A percentile compares a stretch with the other conserved stretches of the same genome.
Conservation (phyloP, 129 eudicot genomes). For the Solidago caesia region DNA sequence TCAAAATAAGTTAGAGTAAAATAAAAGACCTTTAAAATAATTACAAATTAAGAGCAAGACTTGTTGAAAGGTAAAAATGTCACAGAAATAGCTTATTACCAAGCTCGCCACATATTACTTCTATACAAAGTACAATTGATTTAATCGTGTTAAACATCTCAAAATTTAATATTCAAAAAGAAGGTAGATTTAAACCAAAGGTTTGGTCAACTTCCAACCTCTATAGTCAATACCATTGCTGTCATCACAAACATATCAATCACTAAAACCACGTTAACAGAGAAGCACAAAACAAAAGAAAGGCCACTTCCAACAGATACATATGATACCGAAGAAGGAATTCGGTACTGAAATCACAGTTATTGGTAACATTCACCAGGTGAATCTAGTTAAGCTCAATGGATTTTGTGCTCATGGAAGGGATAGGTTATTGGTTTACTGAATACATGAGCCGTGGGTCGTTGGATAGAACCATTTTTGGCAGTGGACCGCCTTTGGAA, state of each 20-base stretch:
- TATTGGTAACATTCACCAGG: constrained; percentile 82
- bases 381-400: constrained; percentile 71
- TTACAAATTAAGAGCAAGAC: neutral
- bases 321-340: constrained; percentile 47
- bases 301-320: neutral
- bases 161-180: too few species aligned
- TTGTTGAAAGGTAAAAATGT: neutral
- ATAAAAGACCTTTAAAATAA: neutral
- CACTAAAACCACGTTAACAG: neutral
- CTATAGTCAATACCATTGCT: too few species aligned
- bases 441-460: constrained; percentile 92
- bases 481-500: constrained; percentile 68
- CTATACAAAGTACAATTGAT: too few species aligned
- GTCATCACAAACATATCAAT: too few species aligned
- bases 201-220: too few species aligned
- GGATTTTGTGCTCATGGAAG: constrained; percentile 76
- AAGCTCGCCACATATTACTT: too few species aligned
- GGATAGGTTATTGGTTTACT: constrained; percentile 65
- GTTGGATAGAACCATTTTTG: constrained; percentile 70
- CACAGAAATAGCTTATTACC: too few species aligned
- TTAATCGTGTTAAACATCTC: too few species aligned
- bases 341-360: constrained; percentile 79
- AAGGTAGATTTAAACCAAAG: too few species aligned
- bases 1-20: too few species aligned
- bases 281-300: neutral